Conservation (phyloP, 331 rosid species). For the Ulmus americana region DNA sequence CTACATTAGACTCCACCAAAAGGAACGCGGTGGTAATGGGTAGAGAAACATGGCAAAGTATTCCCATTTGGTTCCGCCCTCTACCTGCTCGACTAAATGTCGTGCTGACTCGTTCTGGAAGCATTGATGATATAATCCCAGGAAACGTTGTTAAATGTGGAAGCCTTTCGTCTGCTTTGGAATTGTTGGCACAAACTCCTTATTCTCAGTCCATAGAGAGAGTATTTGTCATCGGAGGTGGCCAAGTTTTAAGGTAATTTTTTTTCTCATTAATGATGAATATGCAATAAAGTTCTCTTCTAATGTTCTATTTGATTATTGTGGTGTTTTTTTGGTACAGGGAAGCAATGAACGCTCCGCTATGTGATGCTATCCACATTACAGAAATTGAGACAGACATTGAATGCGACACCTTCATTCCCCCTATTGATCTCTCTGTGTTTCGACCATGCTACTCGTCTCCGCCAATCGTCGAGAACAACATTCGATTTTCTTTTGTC, state of each 20-base stretch:
- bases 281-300: too few relatives aligned
- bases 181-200: conserved; percentile 75
- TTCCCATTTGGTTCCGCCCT: conserved; percentile 56
- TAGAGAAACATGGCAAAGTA: conserved; percentile 82
- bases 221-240: conserved; percentile 90
- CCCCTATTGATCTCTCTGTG: conserved; percentile 49
- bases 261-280: conserved; percentile 2
- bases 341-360: conserved; percentile 76
- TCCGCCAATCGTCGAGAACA: conserved; percentile 62
- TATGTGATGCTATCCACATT: conserved; percentile 85
- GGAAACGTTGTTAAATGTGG: conserved; percentile 76
- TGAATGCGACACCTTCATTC: conserved; percentile 76
- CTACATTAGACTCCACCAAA: conserved; percentile 61
- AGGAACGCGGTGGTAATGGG: conserved; percentile 90
- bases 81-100: conserved; percentile 81
- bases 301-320: not conserved
- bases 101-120: conserved; percentile 82
- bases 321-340: conserved; percentile 39
- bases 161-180: conserved; percentile 82
- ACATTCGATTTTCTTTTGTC: conserved; percentile 53
- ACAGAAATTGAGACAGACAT: conserved; percentile 67
- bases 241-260: conserved; percentile 65
- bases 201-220: conserved; percentile 83
- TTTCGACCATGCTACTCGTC: conserved; percentile 89
- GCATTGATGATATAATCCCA: conserved; percentile 64